phyloP scores from a whole-genome alignment of 106 monocot species.

The Acanthochlamys bracteata region DNA sequence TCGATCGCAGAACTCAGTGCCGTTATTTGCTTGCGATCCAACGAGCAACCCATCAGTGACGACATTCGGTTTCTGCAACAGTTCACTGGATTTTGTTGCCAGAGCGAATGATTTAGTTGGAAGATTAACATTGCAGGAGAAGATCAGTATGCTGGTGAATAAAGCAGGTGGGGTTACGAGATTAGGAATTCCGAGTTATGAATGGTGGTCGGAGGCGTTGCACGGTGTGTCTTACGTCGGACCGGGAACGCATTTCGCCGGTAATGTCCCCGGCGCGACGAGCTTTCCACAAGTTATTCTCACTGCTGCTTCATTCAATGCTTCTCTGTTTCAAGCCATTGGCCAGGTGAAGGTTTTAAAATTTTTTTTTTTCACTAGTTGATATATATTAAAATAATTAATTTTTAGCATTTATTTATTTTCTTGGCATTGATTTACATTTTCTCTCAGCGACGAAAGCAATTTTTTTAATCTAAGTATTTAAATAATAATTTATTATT shows the following conservation, averaged over 20 bases:
- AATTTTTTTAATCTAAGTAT: too few species aligned
- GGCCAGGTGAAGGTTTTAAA: constrained; percentile 37
- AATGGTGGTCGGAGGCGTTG: constrained; percentile 86
- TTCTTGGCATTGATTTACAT: too few species aligned
- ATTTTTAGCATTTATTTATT: too few species aligned
- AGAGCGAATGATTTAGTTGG: constrained; percentile 39
- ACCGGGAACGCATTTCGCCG: constrained; percentile 49
- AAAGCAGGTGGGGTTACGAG: constrained; percentile 35
- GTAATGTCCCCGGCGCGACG: constrained; percentile 52
- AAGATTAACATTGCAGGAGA: constrained; percentile 56
- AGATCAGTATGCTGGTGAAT: constrained; percentile 48
- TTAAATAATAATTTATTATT: too few species aligned
- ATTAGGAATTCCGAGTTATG: constrained; percentile 61
- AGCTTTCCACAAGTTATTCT: constrained; percentile 68
- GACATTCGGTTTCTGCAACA: constrained; percentile 40
- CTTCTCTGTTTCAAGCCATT: constrained; percentile 52
- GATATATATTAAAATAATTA: too few species aligned
- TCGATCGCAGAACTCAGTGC: constrained; percentile 23
- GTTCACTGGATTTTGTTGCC: constrained; percentile 12
- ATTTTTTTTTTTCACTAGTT: background rate
- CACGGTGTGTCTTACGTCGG: constrained; percentile 74
- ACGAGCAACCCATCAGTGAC: constrained; percentile 22
- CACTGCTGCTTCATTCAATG: constrained; percentile 71
- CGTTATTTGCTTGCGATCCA: constrained; percentile 54
- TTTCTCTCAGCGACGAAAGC: too few species aligned